Evolutionary conservation across 192 early-diverging fungal species (phyloP).

Genomic region (Backusella luteola): DNA sequence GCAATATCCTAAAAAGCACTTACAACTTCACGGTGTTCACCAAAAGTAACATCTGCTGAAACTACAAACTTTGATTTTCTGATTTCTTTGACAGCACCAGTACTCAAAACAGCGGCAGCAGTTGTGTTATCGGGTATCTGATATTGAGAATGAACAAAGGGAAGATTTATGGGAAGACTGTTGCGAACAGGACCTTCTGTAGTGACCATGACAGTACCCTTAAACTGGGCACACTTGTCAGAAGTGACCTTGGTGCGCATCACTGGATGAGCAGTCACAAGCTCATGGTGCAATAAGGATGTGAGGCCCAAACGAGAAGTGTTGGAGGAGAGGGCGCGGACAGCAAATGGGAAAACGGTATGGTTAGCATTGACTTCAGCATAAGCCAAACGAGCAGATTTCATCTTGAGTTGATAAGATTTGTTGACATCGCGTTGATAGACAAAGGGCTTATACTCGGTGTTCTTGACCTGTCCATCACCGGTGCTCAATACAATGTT

Average conservation of each 20-base stretch:
- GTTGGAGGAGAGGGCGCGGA: conserved; percentile 39
- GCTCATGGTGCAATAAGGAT: conserved; percentile 60
- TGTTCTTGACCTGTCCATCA: conserved; percentile 52
- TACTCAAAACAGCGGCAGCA: conserved; percentile 16
- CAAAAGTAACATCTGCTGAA: conserved; percentile 32
- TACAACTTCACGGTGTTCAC: conserved; percentile 22
- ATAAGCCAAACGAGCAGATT: conserved; percentile 60
- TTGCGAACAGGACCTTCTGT: conserved; percentile 64
- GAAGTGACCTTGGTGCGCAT: conserved; percentile 51
- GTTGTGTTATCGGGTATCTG: conserved; percentile 39
- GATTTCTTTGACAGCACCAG: conserved; percentile 36
- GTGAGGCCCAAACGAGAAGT: conserved; percentile 61
- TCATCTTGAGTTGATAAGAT: conserved; percentile 70
- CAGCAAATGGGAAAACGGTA: conserved; percentile 78
- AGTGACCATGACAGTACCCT: conserved; percentile 64
- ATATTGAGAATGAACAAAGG: conserved; percentile 75
- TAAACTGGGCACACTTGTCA: conserved; percentile 71
- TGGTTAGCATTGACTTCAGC: conserved; percentile 57
- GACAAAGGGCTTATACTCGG: conserved; percentile 55
- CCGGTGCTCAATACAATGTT: conserved; percentile 71
- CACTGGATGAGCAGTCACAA: conserved; percentile 65
- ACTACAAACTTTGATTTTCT: conserved; percentile 33
- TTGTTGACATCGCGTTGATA: conserved; percentile 73
- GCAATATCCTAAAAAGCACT: neutral
- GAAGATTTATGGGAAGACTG: conserved; percentile 62